Conservation (phyloP, 2,329 filamentous ascomycete genomes). For the Esteya vermicola region DNA sequence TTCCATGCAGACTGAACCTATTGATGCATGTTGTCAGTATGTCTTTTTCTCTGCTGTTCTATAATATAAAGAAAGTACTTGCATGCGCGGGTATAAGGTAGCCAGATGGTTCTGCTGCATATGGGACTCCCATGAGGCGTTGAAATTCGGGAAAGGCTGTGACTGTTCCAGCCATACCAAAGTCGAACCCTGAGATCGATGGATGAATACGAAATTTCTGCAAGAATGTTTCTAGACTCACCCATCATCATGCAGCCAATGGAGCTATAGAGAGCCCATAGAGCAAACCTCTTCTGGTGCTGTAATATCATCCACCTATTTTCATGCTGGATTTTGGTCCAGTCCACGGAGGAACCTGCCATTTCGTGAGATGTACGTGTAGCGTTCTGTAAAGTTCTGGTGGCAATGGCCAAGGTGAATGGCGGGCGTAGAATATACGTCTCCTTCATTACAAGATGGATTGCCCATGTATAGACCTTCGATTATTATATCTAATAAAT, state of each 20-base stretch:
- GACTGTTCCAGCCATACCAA: conserved; percentile 4
- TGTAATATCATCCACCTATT: conserved; percentile 6
- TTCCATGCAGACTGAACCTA: conserved; percentile 4
- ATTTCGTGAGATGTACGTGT: neutral
- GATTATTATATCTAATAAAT: too few species aligned
- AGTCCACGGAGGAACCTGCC: neutral
- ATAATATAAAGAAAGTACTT: neutral
- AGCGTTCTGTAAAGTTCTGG: neutral
- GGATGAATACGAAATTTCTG: neutral
- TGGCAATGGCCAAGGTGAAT: too few species aligned
- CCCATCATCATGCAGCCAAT: conserved; percentile 9
- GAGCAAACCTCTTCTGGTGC: conserved; percentile 6
- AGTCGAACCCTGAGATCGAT: neutral
- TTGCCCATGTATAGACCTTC: too few species aligned
- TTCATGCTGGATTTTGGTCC: neutral
- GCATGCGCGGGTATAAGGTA: conserved; percentile 3
- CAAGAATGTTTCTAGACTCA: neutral
- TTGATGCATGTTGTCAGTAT: too few species aligned
- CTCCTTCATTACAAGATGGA: too few species aligned
- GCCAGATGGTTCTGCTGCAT: conserved; percentile 5
- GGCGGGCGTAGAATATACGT: too few species aligned
- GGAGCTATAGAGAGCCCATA: conserved; percentile 7
- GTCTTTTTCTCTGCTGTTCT: neutral
- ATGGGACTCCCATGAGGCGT: conserved; percentile 6
- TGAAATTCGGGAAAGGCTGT: conserved; percentile 5